Evolutionary conservation across 2,329 filamentous ascomycete genomes (phyloP).

Genomic region (Cryphonectria parasitica): DNA sequence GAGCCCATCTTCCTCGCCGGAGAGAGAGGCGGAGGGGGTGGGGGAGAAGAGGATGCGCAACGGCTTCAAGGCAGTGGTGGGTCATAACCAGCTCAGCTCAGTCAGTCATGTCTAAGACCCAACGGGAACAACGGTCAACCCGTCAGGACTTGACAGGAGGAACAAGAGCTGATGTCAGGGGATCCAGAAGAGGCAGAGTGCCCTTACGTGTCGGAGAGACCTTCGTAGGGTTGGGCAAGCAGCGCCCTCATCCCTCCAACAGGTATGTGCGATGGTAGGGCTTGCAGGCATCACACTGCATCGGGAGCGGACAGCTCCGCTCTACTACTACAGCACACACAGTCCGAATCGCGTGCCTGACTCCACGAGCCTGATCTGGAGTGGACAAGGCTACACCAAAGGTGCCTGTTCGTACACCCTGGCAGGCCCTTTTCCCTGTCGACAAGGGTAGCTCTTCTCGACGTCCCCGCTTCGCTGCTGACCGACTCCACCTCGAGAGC

Average conservation of each 20-base stretch:
- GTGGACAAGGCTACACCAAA: neutral
- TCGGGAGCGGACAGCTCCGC: neutral
- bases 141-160: neutral
- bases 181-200: neutral
- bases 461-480: neutral
- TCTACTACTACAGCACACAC: neutral
- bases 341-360: neutral
- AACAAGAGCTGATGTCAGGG: neutral
- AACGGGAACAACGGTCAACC: neutral
- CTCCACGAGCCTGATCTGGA: neutral
- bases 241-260: neutral
- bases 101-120: neutral
- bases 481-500: constrained; percentile 12
- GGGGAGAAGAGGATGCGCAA: neutral
- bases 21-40: neutral
- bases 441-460: constrained; percentile 23
- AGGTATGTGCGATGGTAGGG: neutral
- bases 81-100: neutral
- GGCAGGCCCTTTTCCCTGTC: constrained; percentile 18
- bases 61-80: neutral
- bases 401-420: neutral
- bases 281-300: neutral
- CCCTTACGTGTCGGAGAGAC: neutral
- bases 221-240: neutral
- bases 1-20: neutral